Base-by-base conservation (phyloP, 1,284 basidiomycete genomes). In the Ganoderma meredithae region DNA sequence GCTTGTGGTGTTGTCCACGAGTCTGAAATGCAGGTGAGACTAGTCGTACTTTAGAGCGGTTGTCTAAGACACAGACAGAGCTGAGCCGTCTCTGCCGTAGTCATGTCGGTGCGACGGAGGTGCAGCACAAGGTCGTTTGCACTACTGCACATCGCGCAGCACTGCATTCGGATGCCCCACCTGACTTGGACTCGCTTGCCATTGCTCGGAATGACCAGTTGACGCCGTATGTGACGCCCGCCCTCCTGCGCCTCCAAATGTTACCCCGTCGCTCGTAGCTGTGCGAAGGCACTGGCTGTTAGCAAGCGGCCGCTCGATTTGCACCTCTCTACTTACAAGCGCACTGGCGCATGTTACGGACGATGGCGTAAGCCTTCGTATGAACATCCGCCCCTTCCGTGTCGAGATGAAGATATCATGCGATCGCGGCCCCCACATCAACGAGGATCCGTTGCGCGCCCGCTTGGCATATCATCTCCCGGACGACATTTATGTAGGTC, bases 341-440 rank as follows among this genome's bases (percentile, higher is more conserved):
- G 49, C 49, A 36, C 36, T 9, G 36, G 36, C 25, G 17, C 25
- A 15, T 52, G 10, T 27, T 25, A 25, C 27, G 49, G 49, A 27
- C 52, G 52, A 53, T 53, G 17, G 52, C 22, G 52, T 53, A 9
- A 25, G 15, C 15, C 15, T 53, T 22, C 4, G 27, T 53, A 17
- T 31, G 22, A n/a, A 31, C 52, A 31, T 25, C 52, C 52, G 52
- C 13, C 10, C 27, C 27, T 53, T 53, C 52, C 52, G 13, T 31
- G 52, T 53, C 52, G 52, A 17, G 52, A 53, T 31, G 52, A 31
- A 12, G 52, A 53, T 53, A 31, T 31, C 52, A 53, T 53, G 10
- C 27, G 52, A 13, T 53, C 52, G 27, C 25, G 27, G 36, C 36
- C 22, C 22, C 13, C n/a, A 19, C 56, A 59, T 59, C 56, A 59